Conservation (phyloP, 345 rosid species). For the Populus davidiana region DNA sequence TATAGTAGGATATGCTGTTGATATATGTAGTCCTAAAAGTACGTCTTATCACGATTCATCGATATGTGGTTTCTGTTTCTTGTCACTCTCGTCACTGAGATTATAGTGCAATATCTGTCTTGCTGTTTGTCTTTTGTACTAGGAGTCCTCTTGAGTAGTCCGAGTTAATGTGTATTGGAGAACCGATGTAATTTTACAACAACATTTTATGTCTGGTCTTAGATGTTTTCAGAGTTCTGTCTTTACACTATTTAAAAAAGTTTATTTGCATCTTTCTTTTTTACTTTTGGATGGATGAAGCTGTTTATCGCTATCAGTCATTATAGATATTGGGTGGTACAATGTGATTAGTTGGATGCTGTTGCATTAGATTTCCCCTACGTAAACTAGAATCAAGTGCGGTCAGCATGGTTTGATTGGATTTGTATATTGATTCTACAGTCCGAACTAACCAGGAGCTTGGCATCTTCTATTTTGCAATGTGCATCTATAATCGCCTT, state of each 20-base stretch:
- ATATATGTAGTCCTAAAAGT: slow-evolving; percentile 8
- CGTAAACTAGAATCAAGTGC: neutral
- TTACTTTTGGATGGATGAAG: neutral
- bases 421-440: neutral
- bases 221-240: neutral
- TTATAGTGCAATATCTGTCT: neutral
- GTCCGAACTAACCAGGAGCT: neutral
- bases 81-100: neutral
- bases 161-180: neutral
- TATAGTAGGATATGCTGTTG: slow-evolving; percentile 14
- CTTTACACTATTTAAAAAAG: neutral
- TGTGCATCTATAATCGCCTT: neutral
- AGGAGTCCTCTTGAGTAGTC: neutral
- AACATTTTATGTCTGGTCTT: neutral
- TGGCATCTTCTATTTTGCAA: neutral
- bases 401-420: neutral
- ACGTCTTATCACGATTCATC: slow-evolving; percentile 9
- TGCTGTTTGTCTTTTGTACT: slow-evolving; percentile 1
- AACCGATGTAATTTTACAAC: neutral
- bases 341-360: neutral
- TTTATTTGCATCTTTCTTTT: neutral
- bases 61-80: neutral
- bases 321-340: neutral
- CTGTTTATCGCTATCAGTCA: neutral
- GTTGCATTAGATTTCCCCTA: neutral